Conservation (phyloP, 305 asterid species). For the Nicotiana rustica region DNA sequence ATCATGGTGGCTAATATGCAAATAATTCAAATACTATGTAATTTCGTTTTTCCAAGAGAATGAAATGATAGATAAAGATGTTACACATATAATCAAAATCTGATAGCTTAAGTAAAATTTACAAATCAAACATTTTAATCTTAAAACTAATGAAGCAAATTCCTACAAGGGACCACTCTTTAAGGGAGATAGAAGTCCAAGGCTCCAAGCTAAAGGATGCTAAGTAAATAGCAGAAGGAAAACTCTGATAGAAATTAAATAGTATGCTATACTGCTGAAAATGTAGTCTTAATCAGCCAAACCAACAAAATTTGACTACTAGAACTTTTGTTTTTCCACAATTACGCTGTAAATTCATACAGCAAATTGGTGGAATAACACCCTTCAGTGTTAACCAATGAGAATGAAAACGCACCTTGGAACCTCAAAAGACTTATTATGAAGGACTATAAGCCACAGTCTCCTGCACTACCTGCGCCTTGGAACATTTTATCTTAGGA, state of each 20-base stretch:
- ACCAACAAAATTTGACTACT: background rate
- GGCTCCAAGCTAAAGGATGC: constrained; percentile 6
- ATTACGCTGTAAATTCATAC: background rate
- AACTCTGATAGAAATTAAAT: background rate
- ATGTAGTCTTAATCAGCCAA: background rate
- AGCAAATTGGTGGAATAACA: background rate
- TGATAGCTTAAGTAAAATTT: background rate
- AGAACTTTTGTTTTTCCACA: background rate
- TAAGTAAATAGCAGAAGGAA: background rate
- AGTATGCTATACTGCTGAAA: background rate
- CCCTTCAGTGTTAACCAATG: background rate
- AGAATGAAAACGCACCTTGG: constrained; percentile 21
- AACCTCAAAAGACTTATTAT: background rate
- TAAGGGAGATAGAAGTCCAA: background rate
- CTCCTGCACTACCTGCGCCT: background rate
- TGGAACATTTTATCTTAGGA: background rate
- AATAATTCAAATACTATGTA: too few relatives aligned
- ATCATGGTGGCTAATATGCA: too few relatives aligned
- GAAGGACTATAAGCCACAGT: constrained; percentile 24
- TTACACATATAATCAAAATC: too few relatives aligned
- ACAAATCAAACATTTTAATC: background rate
- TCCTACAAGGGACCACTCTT: background rate
- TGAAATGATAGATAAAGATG: too few relatives aligned
- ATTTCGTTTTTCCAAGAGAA: too few relatives aligned
- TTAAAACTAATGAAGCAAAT: background rate